A percentile compares a stretch with the other conserved stretches of the same genome.
Conservation (phyloP, 345 rosid species). For the Erysimum cheiranthoides region DNA sequence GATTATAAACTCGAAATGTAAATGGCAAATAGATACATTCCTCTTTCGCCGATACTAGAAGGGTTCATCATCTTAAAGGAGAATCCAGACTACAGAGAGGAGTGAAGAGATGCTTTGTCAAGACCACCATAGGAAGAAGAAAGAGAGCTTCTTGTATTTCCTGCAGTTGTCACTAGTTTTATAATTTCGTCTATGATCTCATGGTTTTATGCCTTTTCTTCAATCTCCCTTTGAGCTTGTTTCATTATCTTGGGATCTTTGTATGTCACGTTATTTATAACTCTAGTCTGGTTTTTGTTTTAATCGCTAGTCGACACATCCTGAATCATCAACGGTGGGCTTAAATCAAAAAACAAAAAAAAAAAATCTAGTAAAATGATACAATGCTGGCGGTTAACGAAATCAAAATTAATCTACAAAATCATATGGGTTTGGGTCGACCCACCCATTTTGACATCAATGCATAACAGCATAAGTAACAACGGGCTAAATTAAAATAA, state of each 20-base stretch:
- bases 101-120: slow-evolving; percentile 34
- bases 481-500: too few relatives aligned
- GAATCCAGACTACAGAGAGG: slow-evolving; percentile 86
- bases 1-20: not conserved
- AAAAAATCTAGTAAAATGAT: too few relatives aligned
- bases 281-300: not conserved
- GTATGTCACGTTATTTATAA: not conserved
- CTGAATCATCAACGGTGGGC: too few relatives aligned
- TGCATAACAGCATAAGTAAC: too few relatives aligned
- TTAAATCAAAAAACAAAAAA: not conserved
- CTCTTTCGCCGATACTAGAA: slow-evolving; percentile 89
- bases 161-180: not conserved
- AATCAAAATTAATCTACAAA: too few relatives aligned
- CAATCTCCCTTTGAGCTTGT: not conserved
- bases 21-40: slow-evolving; percentile 68
- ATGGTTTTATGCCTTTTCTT: not conserved
- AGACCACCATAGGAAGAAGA: slow-evolving; percentile 19
- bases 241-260: slow-evolving; percentile 12
- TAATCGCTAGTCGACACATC: not conserved
- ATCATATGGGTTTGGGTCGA: too few relatives aligned
- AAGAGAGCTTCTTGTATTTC: slow-evolving; percentile 5
- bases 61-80: slow-evolving; percentile 84
- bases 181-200: slow-evolving; percentile 14
- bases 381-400: too few relatives aligned
- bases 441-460: too few relatives aligned